These are phyloP conservation scores for Dipodascopsis uninucleata DNA, from an alignment of 805 yeast genomes.

Conservation along the genomic window DNA sequence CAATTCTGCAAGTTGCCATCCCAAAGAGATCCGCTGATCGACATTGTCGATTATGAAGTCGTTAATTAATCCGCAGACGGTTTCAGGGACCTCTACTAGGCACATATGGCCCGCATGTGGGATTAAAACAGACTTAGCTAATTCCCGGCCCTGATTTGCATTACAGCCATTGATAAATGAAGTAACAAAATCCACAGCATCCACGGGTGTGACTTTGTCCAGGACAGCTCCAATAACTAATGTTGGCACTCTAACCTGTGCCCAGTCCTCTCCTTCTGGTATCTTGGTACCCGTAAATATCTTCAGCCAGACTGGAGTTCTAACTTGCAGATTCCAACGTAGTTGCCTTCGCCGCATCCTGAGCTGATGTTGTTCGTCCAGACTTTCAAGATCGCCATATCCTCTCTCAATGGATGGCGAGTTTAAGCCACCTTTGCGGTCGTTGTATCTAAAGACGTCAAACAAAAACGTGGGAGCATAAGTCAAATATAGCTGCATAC, in stretches of 20 bases:
- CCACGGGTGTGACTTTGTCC: constrained; percentile 55
- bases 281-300: constrained; percentile 51
- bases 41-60: constrained; percentile 50
- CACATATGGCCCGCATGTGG: constrained; percentile 61
- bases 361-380: constrained; percentile 31
- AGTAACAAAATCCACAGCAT: constrained; percentile 37
- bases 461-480: constrained; percentile 42
- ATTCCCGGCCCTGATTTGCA: constrained; percentile 11
- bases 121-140: constrained; percentile 39
- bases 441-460: constrained; percentile 53
- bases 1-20: constrained; percentile 62
- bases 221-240: constrained; percentile 56
- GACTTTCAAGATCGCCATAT: constrained; percentile 37
- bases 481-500: constrained; percentile 28
- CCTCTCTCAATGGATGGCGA: constrained; percentile 61
- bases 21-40: constrained; percentile 56
- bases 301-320: constrained; percentile 50
- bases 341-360: constrained; percentile 54
- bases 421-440: constrained; percentile 58
- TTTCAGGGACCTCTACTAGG: constrained; percentile 60
- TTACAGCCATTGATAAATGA: constrained; percentile 29
- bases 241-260: constrained; percentile 41
- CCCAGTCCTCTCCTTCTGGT: constrained; percentile 46
- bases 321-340: constrained; percentile 66
- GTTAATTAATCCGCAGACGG: constrained; percentile 56